These are phyloP conservation scores for Poronia punctata DNA, from an alignment of 495 filamentous ascomycete genomes.

Conservation along the genomic window DNA sequence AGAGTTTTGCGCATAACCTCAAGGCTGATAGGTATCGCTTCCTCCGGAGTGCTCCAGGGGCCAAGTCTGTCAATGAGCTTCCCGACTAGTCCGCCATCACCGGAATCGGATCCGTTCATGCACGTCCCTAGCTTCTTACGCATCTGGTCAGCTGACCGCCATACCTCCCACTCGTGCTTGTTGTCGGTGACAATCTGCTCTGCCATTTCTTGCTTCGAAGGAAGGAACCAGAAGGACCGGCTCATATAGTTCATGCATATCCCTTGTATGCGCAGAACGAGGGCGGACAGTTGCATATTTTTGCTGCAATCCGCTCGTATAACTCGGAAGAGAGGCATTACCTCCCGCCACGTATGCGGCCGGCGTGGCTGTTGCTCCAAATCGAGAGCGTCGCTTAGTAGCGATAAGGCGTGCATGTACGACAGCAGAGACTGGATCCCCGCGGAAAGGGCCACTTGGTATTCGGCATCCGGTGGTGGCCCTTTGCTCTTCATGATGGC, in stretches of 20 bases:
- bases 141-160: conserved; percentile 16
- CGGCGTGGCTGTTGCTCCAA: conserved; percentile 16
- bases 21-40: conserved; percentile 19
- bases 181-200: conserved; percentile 9
- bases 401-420: conserved; percentile 21
- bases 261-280: conserved; percentile 22
- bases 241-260: conserved; percentile 19
- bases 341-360: conserved; percentile 12
- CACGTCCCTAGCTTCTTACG: conserved; percentile 18
- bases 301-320: conserved; percentile 16
- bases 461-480: conserved; percentile 15
- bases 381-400: conserved; percentile 22
- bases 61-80: conserved; percentile 27
- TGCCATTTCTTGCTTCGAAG: conserved; percentile 13
- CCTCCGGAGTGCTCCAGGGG: conserved; percentile 24
- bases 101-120: conserved; percentile 15
- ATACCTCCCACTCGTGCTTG: conserved; percentile 19
- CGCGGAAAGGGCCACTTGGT: conserved; percentile 18
- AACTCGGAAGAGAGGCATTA: conserved; percentile 15
- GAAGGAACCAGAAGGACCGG: conserved; percentile 19
- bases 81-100: conserved; percentile 19
- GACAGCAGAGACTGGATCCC: conserved; percentile 22
- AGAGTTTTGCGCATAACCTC: conserved; percentile 20
- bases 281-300: conserved; percentile 14
- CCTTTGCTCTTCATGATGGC: conserved; percentile 22